phyloP scores from a whole-genome alignment of 2,329 filamentous ascomycete genomes.

The Ceratocystis variospora region DNA sequence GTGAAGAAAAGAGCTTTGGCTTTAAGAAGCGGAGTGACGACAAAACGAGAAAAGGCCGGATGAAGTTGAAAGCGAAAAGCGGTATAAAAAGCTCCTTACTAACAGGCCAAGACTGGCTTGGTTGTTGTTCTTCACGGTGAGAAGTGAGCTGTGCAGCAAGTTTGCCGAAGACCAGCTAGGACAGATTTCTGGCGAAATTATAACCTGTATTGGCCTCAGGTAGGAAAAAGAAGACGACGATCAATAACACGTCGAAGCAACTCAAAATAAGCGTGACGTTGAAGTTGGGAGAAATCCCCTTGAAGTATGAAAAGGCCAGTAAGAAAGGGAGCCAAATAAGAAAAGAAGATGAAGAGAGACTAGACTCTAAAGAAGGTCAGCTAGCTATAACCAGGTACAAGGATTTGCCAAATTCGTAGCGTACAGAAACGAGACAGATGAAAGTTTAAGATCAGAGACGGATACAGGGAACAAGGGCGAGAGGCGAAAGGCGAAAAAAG shows the following conservation, averaged over 20 bases:
- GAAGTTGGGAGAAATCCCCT: not conserved
- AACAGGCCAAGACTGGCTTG: not conserved
- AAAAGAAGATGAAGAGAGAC: not conserved
- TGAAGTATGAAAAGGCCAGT: not conserved
- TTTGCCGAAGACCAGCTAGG: not conserved
- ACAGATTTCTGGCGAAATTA: not conserved
- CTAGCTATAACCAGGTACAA: constrained; percentile 4
- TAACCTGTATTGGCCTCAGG: not conserved
- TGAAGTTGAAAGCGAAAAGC: not conserved
- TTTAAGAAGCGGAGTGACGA: not conserved
- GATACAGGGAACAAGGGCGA: constrained; percentile 1
- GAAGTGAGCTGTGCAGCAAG: not conserved
- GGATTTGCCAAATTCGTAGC: not conserved
- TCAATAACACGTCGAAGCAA: not conserved
- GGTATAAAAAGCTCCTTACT: not conserved
- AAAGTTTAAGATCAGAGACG: not conserved
- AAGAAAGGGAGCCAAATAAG: not conserved
- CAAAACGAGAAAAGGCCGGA: not conserved
- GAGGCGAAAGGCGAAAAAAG: not conserved
- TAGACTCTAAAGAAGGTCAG: not conserved
- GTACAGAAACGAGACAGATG: not conserved
- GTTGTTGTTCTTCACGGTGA: not conserved
- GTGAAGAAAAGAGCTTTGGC: not conserved
- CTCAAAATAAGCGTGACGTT: not conserved
- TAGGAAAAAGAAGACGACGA: not conserved